phyloP scores from a whole-genome alignment of 768 basidiomycete species.

The Clavulina sp. region DNA sequence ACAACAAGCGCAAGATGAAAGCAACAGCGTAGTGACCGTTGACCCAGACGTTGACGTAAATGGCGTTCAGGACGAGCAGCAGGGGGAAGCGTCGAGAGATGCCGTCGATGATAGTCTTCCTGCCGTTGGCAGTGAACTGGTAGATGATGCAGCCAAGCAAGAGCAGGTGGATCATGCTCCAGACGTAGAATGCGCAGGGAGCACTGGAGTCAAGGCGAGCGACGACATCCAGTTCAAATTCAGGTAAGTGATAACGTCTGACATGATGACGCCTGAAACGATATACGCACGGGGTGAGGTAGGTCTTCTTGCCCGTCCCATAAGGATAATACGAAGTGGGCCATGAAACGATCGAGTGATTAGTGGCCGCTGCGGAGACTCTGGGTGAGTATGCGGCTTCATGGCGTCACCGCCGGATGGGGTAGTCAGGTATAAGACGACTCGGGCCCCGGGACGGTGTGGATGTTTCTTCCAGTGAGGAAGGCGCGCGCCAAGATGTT shows the following conservation, averaged over 20 bases:
- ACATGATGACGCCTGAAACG: neutral
- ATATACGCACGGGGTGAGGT: constrained; percentile 48
- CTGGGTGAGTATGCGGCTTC: no score
- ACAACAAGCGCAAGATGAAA: constrained; percentile 76
- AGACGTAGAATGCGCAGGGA: constrained; percentile 81
- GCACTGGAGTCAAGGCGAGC: no score
- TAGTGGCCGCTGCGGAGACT: no score
- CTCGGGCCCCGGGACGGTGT: constrained; percentile 64
- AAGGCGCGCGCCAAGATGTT: constrained; percentile 72
- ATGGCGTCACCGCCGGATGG: no score
- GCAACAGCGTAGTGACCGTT: constrained; percentile 56
- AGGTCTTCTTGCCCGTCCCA: constrained; percentile 65
- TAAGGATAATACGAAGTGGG: constrained; percentile 21
- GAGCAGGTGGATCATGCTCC: constrained; percentile 77
- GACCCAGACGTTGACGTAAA: constrained; percentile 84
- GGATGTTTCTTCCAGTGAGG: constrained; percentile 64
- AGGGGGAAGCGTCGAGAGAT: constrained; percentile 86
- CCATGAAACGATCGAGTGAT: neutral
- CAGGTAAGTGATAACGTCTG: no score
- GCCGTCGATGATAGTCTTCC: constrained; percentile 65
- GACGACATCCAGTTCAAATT: no score
- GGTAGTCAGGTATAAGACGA: no score
- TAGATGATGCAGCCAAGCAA: constrained; percentile 83
- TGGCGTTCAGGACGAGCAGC: constrained; percentile 68
- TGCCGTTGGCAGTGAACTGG: constrained; percentile 67